Conservation (phyloP, 2,329 filamentous ascomycete genomes). For the Hypoxylon rubiginosum region DNA sequence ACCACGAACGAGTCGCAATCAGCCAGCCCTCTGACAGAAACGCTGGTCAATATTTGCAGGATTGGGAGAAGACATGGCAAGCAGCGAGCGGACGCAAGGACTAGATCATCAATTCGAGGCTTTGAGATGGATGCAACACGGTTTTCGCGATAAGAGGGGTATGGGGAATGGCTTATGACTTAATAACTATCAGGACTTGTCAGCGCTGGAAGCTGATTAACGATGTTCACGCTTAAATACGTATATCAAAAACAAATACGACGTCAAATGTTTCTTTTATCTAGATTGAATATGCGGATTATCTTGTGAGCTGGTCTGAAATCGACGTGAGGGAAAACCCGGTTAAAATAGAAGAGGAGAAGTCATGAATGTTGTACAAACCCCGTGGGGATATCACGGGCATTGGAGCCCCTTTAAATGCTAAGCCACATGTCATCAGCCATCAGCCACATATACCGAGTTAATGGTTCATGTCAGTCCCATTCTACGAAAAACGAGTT, state of each 20-base stretch:
- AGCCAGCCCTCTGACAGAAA: neutral
- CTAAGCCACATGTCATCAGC: neutral
- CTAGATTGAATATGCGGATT: neutral
- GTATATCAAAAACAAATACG: neutral
- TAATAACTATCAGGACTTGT: neutral
- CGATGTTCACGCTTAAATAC: neutral
- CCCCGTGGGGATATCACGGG: neutral
- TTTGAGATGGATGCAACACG: neutral
- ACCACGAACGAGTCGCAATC: slow-evolving; percentile 24
- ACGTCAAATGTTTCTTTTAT: neutral
- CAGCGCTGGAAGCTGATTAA: neutral
- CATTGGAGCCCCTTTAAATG: neutral
- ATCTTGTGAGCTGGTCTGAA: neutral
- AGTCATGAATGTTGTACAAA: slow-evolving; percentile 1
- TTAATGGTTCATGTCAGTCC: neutral
- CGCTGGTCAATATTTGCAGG: neutral
- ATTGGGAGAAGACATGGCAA: slow-evolving; percentile 25
- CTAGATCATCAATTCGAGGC: neutral
- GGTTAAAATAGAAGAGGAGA: neutral
- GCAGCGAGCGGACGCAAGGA: slow-evolving; percentile 13
- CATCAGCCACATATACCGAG: neutral
- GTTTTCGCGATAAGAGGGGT: neutral
- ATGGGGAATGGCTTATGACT: neutral
- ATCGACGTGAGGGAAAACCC: neutral
- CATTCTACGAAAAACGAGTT: too few species aligned